These are phyloP conservation scores for Leptographium wingfieldii DNA, from an alignment of 2,329 filamentous ascomycete genomes.

Conservation along the genomic window DNA sequence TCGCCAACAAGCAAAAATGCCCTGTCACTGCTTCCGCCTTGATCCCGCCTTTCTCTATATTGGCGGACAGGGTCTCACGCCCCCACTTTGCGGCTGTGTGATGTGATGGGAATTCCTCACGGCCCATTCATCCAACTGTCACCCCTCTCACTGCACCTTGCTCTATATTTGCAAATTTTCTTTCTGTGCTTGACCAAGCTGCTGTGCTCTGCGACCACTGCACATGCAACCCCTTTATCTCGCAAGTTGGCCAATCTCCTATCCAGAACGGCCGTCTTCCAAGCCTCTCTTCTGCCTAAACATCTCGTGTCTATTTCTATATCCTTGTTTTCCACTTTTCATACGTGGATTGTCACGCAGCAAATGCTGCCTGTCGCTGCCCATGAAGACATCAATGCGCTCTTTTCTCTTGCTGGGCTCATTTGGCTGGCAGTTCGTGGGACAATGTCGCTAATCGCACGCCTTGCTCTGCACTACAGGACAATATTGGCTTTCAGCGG, in stretches of 20 bases:
- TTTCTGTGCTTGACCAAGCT: neutral
- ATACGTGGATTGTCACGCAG: neutral
- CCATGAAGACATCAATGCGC: neutral
- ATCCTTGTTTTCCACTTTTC: slow-evolving; percentile 20
- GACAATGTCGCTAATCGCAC: slow-evolving; percentile 20
- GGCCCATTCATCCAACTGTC: neutral
- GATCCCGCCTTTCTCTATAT: neutral
- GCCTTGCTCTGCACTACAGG: slow-evolving; percentile 27
- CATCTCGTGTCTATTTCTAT: neutral
- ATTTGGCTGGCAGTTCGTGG: neutral
- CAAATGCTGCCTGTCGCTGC: neutral
- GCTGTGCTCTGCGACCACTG: neutral
- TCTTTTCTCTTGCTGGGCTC: neutral
- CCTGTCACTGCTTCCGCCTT: neutral
- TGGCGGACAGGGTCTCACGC: neutral
- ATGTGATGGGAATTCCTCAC: neutral
- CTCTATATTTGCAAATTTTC: neutral
- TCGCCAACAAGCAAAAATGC: neutral
- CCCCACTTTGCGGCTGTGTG: neutral
- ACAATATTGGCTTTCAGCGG: slow-evolving; percentile 69
- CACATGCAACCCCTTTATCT: neutral
- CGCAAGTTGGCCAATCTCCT: neutral
- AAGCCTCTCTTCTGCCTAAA: neutral
- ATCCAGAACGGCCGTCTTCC: neutral
- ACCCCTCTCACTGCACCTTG: neutral